These are phyloP conservation scores for Apiospora sp. DNA, from an alignment of 2,329 filamentous ascomycete genomes.

Conservation along the genomic window DNA sequence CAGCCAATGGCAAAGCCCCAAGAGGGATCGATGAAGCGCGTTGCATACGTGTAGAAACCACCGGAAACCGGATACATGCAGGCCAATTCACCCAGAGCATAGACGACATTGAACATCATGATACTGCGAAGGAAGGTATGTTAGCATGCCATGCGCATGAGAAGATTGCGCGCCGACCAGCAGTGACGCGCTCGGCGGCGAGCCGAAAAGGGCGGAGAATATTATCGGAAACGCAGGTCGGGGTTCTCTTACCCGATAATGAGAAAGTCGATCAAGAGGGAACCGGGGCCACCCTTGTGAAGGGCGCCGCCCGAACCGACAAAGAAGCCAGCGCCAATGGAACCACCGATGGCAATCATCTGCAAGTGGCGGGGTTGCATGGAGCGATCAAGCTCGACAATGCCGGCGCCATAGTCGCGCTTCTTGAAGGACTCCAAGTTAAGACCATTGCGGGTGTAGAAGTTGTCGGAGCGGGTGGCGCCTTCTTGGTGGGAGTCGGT, in stretches of 20 bases:
- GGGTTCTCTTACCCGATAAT: conserved; percentile 53
- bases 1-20: conserved; percentile 53
- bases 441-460: conserved; percentile 50
- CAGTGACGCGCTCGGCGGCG: not conserved
- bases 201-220: not conserved
- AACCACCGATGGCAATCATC: conserved; percentile 63
- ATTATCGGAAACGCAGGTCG: not conserved
- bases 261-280: conserved; percentile 57
- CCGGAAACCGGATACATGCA: conserved; percentile 60
- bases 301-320: conserved; percentile 64
- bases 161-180: not conserved
- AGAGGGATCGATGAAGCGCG: conserved; percentile 59
- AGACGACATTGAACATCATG: conserved; percentile 69
- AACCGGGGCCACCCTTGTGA: conserved; percentile 53
- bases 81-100: conserved; percentile 63
- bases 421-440: conserved; percentile 51
- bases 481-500: conserved; percentile 30
- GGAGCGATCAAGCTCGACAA: conserved; percentile 48
- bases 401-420: conserved; percentile 45
- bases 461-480: conserved; percentile 38
- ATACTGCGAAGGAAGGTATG: conserved; percentile 35
- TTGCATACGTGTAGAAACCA: conserved; percentile 59
- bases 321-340: conserved; percentile 69
- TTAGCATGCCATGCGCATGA: not conserved
- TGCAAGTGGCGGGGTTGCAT: conserved; percentile 60